These are phyloP conservation scores for Zizania palustris DNA, from an alignment of 202 grass and related monocot genomes.

Conservation along the genomic window DNA sequence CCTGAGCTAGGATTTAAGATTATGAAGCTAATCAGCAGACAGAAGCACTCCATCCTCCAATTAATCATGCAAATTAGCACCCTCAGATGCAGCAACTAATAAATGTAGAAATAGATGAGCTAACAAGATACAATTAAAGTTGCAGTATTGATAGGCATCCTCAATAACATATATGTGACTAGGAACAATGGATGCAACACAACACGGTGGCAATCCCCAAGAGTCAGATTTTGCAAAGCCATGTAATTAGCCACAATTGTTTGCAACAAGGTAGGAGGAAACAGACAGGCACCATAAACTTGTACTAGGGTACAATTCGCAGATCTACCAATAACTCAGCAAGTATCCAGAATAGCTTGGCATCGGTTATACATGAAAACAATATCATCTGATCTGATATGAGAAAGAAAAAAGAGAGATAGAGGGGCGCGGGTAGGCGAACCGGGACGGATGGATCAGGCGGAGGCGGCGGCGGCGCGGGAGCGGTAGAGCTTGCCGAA, in stretches of 20 bases:
- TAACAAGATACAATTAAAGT: not conserved
- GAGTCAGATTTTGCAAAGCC: not conserved
- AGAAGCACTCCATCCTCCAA: not conserved
- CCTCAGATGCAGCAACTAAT: not conserved
- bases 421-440: too few species aligned
- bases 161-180: not conserved
- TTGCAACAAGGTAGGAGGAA: constrained; percentile 15
- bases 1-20: not conserved
- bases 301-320: not conserved
- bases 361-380: too few species aligned
- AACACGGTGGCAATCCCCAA: not conserved
- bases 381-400: not conserved
- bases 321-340: constrained; percentile 33
- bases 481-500: constrained; percentile 97
- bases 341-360: too few species aligned
- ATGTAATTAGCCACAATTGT: constrained; percentile 29
- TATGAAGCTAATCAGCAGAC: not conserved
- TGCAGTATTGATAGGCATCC: not conserved
- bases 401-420: not conserved
- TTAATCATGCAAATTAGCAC: not conserved
- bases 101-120: constrained; percentile 9
- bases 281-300: constrained; percentile 37
- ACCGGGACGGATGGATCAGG: constrained; percentile 43
- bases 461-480: constrained; percentile 57
- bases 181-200: not conserved